phyloP scores from a whole-genome alignment of 495 filamentous ascomycete genomes.

The Collariella sp. region DNA sequence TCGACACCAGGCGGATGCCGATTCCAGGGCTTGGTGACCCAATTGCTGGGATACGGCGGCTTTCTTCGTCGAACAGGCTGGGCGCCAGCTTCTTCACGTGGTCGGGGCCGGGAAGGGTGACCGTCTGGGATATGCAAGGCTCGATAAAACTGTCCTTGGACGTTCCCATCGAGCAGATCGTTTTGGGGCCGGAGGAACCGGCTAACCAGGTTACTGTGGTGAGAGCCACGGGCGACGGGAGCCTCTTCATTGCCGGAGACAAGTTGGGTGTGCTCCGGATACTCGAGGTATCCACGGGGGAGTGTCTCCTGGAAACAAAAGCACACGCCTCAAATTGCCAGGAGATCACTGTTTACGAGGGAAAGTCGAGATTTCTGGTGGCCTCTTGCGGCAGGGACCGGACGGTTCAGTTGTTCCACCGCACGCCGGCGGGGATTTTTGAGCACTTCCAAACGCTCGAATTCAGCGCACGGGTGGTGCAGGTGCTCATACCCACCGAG shows the following conservation, averaged over 20 bases:
- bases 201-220: slow-evolving; percentile 71
- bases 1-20: slow-evolving; percentile 31
- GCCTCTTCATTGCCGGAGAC: slow-evolving; percentile 72
- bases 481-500: slow-evolving; percentile 39
- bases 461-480: slow-evolving; percentile 40
- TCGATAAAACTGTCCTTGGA: slow-evolving; percentile 52
- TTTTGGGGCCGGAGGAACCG: slow-evolving; percentile 47
- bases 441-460: slow-evolving; percentile 46
- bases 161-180: slow-evolving; percentile 60
- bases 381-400: slow-evolving; percentile 81
- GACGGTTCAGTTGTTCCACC: slow-evolving; percentile 77
- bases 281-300: slow-evolving; percentile 40
- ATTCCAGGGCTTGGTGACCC: slow-evolving; percentile 68
- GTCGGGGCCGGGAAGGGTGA: slow-evolving; percentile 66
- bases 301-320: slow-evolving; percentile 56
- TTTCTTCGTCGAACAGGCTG: slow-evolving; percentile 47
- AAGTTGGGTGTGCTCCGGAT: slow-evolving; percentile 69
- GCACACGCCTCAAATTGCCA: slow-evolving; percentile 84
- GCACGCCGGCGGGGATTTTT: slow-evolving; percentile 37
- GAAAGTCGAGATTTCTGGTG: slow-evolving; percentile 48
- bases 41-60: slow-evolving; percentile 62
- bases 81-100: slow-evolving; percentile 77
- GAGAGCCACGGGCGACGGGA: slow-evolving; percentile 48
- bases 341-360: slow-evolving; percentile 61
- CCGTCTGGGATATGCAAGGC: slow-evolving; percentile 74